Percentiles rank a stretch among this genome's conserved stretches.
Evolutionary conservation across 1,284 basidiomycete genomes (phyloP).

Genomic region (Testicularia cyperi): DNA sequence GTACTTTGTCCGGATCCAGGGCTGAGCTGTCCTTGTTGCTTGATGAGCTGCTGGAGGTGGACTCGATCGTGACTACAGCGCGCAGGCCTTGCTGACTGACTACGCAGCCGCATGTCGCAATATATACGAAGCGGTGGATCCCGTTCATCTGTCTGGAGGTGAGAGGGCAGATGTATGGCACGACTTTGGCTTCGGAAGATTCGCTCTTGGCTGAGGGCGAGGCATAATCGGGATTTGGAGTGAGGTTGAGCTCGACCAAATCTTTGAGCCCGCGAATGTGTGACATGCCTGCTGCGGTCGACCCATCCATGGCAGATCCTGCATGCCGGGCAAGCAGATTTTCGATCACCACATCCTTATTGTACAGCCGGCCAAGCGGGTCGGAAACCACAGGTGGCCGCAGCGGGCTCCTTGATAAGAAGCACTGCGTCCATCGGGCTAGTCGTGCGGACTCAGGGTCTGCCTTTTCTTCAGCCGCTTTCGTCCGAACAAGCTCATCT

Average conservation of each 20-base stretch:
- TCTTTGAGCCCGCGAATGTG: slow-evolving; percentile 53
- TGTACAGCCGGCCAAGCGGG: slow-evolving; percentile 52
- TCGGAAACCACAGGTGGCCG: slow-evolving; percentile 47
- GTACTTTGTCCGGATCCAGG: neutral
- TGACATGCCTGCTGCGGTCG: slow-evolving; percentile 5
- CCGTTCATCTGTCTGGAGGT: slow-evolving; percentile 54
- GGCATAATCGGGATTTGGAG: slow-evolving; percentile 29
- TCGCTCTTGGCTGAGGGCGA: slow-evolving; percentile 10
- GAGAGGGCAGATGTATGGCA: slow-evolving; percentile 53
- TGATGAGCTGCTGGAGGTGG: neutral
- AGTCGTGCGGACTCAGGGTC: slow-evolving; percentile 43
- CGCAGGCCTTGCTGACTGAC: slow-evolving; percentile 49
- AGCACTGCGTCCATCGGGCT: slow-evolving; percentile 50
- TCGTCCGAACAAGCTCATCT: slow-evolving; percentile 53
- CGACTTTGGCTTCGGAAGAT: slow-evolving; percentile 5
- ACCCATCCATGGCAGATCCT: too few relatives aligned
- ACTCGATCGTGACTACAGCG: slow-evolving; percentile 4
- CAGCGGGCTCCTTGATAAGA: slow-evolving; percentile 43
- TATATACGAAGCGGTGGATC: slow-evolving; percentile 49
- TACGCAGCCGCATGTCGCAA: slow-evolving; percentile 48
- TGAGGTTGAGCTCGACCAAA: slow-evolving; percentile 37
- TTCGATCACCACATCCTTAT: slow-evolving; percentile 53
- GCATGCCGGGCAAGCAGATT: slow-evolving; percentile 43
- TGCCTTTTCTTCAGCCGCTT: slow-evolving; percentile 17
- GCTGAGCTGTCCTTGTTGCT: too few relatives aligned